These are phyloP conservation scores for Synchytrium microbalum DNA, from an alignment of 371 early-diverging fungal genomes.

Conservation along the genomic window DNA sequence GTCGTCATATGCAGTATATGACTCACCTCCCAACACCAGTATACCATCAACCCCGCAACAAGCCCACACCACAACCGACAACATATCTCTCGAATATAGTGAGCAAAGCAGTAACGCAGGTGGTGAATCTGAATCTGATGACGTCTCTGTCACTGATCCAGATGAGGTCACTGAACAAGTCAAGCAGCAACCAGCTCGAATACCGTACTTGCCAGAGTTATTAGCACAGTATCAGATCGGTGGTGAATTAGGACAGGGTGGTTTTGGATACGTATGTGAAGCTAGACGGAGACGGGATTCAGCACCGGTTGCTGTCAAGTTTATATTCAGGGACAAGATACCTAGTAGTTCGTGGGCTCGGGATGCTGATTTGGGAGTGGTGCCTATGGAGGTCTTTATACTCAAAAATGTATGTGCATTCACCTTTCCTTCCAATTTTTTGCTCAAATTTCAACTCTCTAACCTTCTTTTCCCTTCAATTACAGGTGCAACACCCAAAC, in stretches of 20 bases:
- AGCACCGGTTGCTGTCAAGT: conserved; percentile 6
- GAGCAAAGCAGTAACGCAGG: no score
- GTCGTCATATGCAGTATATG: no score
- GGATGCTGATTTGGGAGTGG: conserved; percentile 49
- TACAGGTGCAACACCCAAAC: conserved; percentile 47
- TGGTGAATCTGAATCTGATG: no score
- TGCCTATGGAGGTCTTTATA: conserved; percentile 70
- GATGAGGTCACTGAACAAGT: no score
- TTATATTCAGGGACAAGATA: conserved; percentile 23
- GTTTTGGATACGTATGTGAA: conserved; percentile 67
- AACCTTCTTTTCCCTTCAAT: neutral
- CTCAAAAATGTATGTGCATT: conserved; percentile 43
- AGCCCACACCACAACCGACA: no score
- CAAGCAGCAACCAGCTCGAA: no score
- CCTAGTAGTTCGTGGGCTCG: conserved; percentile 52
- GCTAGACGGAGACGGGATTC: conserved; percentile 37
- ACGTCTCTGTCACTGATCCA: no score
- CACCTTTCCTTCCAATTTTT: conserved; percentile 1
- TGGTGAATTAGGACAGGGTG: conserved; percentile 69
- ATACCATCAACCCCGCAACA: no score
- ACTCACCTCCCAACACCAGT: no score
- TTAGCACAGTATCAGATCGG: conserved; percentile 44
- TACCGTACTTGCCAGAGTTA: no score
- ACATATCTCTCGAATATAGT: no score
- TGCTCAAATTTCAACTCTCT: neutral